Percentiles rank a stretch among this genome's conserved stretches.
Conservation (phyloP, 108 stramenopile species). For the Cyclotella kingstonii region DNA sequence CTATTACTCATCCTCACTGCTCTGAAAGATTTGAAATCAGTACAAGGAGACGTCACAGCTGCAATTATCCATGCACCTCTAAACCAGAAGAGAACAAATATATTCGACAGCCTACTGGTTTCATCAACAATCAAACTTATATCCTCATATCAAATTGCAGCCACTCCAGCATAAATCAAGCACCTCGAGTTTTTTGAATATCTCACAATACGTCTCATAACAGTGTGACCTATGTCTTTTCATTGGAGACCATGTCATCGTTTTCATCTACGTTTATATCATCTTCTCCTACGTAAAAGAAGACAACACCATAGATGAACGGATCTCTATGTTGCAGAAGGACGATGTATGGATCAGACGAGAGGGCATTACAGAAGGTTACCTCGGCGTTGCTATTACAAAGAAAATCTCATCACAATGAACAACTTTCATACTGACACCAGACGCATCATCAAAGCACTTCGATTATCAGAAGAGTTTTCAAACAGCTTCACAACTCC, state of each 20-base stretch:
- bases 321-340: background rate
- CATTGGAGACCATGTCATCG: background rate
- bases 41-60: background rate
- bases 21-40: background rate
- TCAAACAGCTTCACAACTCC: constrained; percentile 3
- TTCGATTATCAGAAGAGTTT: background rate
- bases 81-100: background rate
- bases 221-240: background rate
- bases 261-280: background rate
- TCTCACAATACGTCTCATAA: background rate
- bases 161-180: background rate
- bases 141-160: background rate
- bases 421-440: background rate
- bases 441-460: background rate
- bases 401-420: background rate
- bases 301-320: background rate
- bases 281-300: background rate
- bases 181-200: background rate
- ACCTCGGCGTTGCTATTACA: background rate
- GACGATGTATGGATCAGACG: background rate
- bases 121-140: background rate
- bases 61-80: background rate
- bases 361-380: constrained; percentile 9
- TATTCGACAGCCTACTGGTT: background rate
- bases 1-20: background rate